A percentile compares a stretch with the other conserved stretches of the same genome.
These are phyloP conservation scores for Millerago galiae DNA, from an alignment of 805 yeast genomes.

Conservation along the genomic window DNA sequence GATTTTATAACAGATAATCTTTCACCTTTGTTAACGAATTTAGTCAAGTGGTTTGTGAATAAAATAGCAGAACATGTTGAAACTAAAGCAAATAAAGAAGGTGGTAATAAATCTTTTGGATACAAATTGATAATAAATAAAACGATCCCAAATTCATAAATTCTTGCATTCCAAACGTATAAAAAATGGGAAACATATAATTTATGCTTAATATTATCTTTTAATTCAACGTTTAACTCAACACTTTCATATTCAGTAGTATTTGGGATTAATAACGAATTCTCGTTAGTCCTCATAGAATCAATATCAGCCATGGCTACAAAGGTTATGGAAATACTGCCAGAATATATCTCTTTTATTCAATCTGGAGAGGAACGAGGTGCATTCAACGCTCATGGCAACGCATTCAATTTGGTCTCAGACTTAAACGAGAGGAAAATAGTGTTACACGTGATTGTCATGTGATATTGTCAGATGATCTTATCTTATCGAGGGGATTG, in stretches of 20 bases:
- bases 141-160: conserved; percentile 33
- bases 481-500: not conserved
- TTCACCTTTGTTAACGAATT: conserved; percentile 23
- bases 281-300: not conserved
- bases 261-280: not conserved
- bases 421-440: too few species aligned
- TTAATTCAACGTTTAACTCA: not conserved
- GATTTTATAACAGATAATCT: conserved; percentile 27
- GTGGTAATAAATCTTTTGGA: conserved; percentile 29
- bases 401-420: too few species aligned
- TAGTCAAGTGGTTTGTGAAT: conserved; percentile 24
- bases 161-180: conserved; percentile 34
- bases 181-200: conserved; percentile 29
- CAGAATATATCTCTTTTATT: too few species aligned
- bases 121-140: conserved; percentile 29
- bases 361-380: too few species aligned
- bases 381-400: too few species aligned
- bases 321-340: too few species aligned
- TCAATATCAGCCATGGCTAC: not conserved
- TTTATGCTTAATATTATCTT: conserved; percentile 3
- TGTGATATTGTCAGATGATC: not conserved
- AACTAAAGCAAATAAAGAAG: conserved; percentile 30
- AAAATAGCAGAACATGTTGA: conserved; percentile 26
- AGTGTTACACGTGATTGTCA: too few species aligned
- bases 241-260: not conserved